phyloP scores from a whole-genome alignment of 2,329 filamentous ascomycete genomes.

The Botrytis fabae region DNA sequence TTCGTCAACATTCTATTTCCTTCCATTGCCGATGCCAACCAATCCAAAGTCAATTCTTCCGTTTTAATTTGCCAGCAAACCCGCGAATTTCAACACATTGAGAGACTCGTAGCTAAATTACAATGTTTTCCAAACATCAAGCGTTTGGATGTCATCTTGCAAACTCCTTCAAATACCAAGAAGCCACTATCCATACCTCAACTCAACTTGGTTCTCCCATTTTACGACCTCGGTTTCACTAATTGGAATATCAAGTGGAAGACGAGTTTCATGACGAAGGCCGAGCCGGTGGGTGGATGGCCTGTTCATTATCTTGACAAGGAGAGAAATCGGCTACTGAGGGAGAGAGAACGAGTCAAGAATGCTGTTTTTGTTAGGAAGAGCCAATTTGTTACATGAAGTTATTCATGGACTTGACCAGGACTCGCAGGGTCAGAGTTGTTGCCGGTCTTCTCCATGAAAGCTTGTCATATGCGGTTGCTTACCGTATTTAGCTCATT shows the following conservation, averaged over 20 bases:
- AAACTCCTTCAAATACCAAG: conserved; percentile 15
- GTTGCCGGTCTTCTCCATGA: too few relatives aligned
- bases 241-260: conserved; percentile 32
- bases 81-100: conserved; percentile 13
- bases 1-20: conserved; percentile 30
- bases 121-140: neutral
- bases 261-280: conserved; percentile 25
- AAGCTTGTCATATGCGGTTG: neutral
- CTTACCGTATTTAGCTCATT: neutral
- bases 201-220: conserved; percentile 33
- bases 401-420: neutral
- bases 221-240: conserved; percentile 34
- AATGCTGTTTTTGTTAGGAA: conserved; percentile 11
- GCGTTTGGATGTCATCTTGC: conserved; percentile 13
- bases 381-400: conserved; percentile 12
- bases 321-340: conserved; percentile 17
- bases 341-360: conserved; percentile 16
- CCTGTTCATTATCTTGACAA: conserved; percentile 21
- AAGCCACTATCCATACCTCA: conserved; percentile 25
- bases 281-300: conserved; percentile 22
- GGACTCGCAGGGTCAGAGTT: neutral
- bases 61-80: neutral
- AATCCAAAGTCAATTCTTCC: neutral
- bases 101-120: conserved; percentile 18
- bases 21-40: neutral